Evolutionary conservation across 306 rosid species (phyloP).

Genomic region (Prunus fruticosa): DNA sequence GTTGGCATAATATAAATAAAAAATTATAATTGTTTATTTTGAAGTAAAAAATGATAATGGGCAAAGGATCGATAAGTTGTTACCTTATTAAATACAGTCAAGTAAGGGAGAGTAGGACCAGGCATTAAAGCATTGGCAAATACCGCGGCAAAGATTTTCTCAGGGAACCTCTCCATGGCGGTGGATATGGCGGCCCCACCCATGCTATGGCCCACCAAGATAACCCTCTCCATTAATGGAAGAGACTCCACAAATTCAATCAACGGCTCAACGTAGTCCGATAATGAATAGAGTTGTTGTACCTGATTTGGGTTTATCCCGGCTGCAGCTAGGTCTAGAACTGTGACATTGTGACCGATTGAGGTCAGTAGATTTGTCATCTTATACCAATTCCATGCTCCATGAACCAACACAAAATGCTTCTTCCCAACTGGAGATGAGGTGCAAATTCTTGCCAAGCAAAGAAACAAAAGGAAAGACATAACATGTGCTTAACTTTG

Average conservation of each 20-base stretch:
- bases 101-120: constrained; percentile 15
- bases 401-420: constrained; percentile 46
- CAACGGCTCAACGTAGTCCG: too few relatives aligned
- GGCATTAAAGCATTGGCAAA: constrained; percentile 41
- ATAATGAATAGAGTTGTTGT: constrained; percentile 2
- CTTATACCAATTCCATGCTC: constrained; percentile 58
- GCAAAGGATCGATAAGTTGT: background rate
- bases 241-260: constrained; percentile 32
- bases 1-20: too few relatives aligned
- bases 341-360: constrained; percentile 34
- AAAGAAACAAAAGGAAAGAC: background rate
- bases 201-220: constrained; percentile 43
- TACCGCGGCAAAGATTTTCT: constrained; percentile 44
- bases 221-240: constrained; percentile 26
- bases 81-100: background rate
- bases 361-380: constrained; percentile 23
- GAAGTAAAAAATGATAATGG: background rate
- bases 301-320: constrained; percentile 38
- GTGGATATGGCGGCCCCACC: constrained; percentile 33
- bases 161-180: constrained; percentile 62
- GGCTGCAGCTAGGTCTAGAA: constrained; percentile 43
- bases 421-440: constrained; percentile 10
- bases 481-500: too few relatives aligned
- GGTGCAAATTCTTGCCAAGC: background rate
- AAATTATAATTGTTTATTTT: background rate